These are phyloP conservation scores for Barnettozyma salicaria DNA, from an alignment of 805 yeast species.

Conservation along the genomic window DNA sequence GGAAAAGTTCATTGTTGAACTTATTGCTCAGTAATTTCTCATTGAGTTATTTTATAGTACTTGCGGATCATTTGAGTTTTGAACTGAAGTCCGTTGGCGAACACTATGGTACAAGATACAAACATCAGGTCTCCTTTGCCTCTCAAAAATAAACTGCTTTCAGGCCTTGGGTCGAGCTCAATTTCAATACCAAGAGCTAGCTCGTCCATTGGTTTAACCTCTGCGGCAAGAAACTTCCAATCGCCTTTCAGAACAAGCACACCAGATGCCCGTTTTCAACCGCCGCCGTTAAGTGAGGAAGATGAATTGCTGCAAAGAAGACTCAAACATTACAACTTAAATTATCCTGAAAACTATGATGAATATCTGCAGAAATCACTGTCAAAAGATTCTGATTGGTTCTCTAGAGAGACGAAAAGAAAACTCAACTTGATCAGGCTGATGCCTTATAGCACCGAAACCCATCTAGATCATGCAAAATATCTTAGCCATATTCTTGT, in stretches of 20 bases:
- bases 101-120: slow-evolving; percentile 8
- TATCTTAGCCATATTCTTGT: slow-evolving; percentile 77
- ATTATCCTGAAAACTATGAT: slow-evolving; percentile 41
- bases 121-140: slow-evolving; percentile 23
- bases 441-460: slow-evolving; percentile 73
- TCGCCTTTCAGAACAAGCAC: slow-evolving; percentile 17
- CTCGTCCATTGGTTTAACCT: slow-evolving; percentile 13
- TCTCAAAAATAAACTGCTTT: slow-evolving; percentile 16
- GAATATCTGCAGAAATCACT: slow-evolving; percentile 26
- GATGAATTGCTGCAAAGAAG: slow-evolving; percentile 26
- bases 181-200: slow-evolving; percentile 12
- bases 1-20: too few relatives aligned
- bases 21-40: too few relatives aligned
- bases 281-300: slow-evolving; percentile 8
- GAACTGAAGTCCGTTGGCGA: too few relatives aligned
- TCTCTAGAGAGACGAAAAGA: slow-evolving; percentile 31
- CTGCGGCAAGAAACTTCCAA: slow-evolving; percentile 7
- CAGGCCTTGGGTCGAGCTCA: slow-evolving; percentile 3
- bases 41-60: too few relatives aligned
- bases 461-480: slow-evolving; percentile 58
- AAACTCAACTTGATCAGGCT: slow-evolving; percentile 30
- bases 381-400: slow-evolving; percentile 36
- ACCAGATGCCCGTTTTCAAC: slow-evolving; percentile 23
- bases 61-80: too few relatives aligned
- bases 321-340: slow-evolving; percentile 40